These are phyloP conservation scores for Immersiporthe knoxdaviesiana DNA, from an alignment of 2,329 filamentous ascomycete genomes.

Conservation along the genomic window DNA sequence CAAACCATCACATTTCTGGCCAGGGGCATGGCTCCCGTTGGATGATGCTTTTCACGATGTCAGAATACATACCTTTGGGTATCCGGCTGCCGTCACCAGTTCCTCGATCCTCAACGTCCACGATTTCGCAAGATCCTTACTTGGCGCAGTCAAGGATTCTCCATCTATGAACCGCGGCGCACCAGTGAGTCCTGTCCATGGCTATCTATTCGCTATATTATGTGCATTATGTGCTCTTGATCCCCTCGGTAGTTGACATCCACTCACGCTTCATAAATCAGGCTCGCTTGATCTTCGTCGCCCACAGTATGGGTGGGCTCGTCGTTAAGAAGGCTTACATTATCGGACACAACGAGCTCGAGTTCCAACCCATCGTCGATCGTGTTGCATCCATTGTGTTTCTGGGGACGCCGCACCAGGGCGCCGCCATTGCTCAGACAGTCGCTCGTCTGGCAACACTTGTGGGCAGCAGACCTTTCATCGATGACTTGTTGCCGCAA, in stretches of 20 bases:
- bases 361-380: slow-evolving; percentile 32
- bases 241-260: background rate
- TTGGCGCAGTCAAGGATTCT: slow-evolving; percentile 37
- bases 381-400: slow-evolving; percentile 41
- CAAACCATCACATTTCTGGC: slow-evolving; percentile 38
- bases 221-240: background rate
- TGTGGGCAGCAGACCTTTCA: slow-evolving; percentile 35
- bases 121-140: slow-evolving; percentile 39
- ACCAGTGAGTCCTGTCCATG: slow-evolving; percentile 26
- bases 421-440: slow-evolving; percentile 35
- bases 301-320: slow-evolving; percentile 45
- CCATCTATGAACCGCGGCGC: slow-evolving; percentile 32
- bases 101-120: slow-evolving; percentile 37
- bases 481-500: slow-evolving; percentile 37
- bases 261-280: slow-evolving; percentile 14
- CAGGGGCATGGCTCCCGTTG: slow-evolving; percentile 38
- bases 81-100: slow-evolving; percentile 31
- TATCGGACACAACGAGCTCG: slow-evolving; percentile 32
- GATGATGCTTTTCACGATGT: slow-evolving; percentile 39
- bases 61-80: slow-evolving; percentile 41
- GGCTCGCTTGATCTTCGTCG: slow-evolving; percentile 39
- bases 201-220: background rate
- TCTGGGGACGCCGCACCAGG: slow-evolving; percentile 44
- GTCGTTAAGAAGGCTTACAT: slow-evolving; percentile 43
- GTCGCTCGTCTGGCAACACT: slow-evolving; percentile 34